Evolutionary conservation across 768 basidiomycete genomes (phyloP).

Genomic region (Hygrophorus russula): DNA sequence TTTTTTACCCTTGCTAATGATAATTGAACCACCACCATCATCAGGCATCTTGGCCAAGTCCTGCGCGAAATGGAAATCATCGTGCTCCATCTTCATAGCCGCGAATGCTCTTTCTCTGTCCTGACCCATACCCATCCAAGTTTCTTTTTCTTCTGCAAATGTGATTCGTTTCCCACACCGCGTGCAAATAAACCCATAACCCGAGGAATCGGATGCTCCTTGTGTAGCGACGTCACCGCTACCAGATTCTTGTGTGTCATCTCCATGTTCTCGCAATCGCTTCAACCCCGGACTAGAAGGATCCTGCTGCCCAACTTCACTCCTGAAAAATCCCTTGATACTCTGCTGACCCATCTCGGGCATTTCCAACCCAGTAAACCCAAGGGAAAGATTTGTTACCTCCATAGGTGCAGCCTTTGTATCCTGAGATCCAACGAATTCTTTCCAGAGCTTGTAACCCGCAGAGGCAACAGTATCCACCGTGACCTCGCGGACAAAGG

Average conservation of each 20-base stretch:
- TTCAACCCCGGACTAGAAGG: constrained; percentile 16
- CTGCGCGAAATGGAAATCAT: constrained; percentile 83
- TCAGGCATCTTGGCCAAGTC: constrained; percentile 37
- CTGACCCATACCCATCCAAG: constrained; percentile 9
- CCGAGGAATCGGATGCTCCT: neutral
- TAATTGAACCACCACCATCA: constrained; percentile 10
- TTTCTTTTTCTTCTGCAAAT: constrained; percentile 19
- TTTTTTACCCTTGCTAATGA: constrained; percentile 17
- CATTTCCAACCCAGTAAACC: constrained; percentile 69
- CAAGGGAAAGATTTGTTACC: constrained; percentile 60
- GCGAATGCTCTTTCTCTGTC: constrained; percentile 26
- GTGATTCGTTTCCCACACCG: constrained; percentile 42
- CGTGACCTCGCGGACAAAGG: constrained; percentile 62
- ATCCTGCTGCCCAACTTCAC: constrained; percentile 1
- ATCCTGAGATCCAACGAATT: constrained; percentile 45
- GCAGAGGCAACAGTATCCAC: constrained; percentile 68
- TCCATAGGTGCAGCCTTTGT: constrained; percentile 36
- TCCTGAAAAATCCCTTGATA: constrained; percentile 78
- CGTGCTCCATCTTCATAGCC: constrained; percentile 56
- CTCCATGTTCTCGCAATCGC: constrained; percentile 24
- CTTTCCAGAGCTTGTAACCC: constrained; percentile 79
- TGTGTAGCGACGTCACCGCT: neutral
- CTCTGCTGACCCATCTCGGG: constrained; percentile 71
- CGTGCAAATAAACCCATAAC: constrained; percentile 39
- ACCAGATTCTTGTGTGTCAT: neutral